Evolutionary conservation across 2,329 filamentous ascomycete genomes (phyloP), one percentile per base, ranked within the genome.

Genomic region (Fusarium sp.): DNA sequence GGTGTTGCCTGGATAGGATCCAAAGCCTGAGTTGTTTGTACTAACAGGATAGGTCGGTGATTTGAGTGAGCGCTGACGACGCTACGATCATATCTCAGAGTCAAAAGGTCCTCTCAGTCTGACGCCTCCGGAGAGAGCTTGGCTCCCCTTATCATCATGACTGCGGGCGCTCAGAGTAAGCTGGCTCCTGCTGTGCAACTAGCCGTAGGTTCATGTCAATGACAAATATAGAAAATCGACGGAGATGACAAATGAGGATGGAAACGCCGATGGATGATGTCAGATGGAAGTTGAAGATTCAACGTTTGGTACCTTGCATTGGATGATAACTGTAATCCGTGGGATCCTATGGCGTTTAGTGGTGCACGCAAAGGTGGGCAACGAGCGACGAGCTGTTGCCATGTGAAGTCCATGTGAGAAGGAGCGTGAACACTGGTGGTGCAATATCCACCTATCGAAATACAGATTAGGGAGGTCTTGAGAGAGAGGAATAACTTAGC

Each of bases 341-440:
- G 31, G 31, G 34, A 39, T 45, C 49, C 50, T 24, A 48, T 56
- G 42, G 24, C 51, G 15, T 28, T 39, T 34, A 33, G 40, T 44
- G 42, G 18, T 20, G 33, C 42, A 44, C 22, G 42, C 26, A 36
- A 54, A 20, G 34, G 45, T 40, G 55, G 26, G 58, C 28, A 20
- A 56, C 20, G 40, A 56, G 54, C 44, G 36, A 59, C 50, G 45
- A 59, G 24, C 18, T 20, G 10, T 40, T 36, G 24, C 54, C 43
- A 63, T 62, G 36, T 44, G 38, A 51, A 44, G 20, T 33, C 66
- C 66, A 69, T 52, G 43, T 69, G 63, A 39, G 17, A 55, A 50
- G 40, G 33, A 40, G 45, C n/a, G 24, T 24, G 14, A 36, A 48
- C 26, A 20, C 31, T 48, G 22, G 42, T 65, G 58, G 51, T 42